Conservation (phyloP, 805 yeast species). For the Sugiyamaella chiloensis region DNA sequence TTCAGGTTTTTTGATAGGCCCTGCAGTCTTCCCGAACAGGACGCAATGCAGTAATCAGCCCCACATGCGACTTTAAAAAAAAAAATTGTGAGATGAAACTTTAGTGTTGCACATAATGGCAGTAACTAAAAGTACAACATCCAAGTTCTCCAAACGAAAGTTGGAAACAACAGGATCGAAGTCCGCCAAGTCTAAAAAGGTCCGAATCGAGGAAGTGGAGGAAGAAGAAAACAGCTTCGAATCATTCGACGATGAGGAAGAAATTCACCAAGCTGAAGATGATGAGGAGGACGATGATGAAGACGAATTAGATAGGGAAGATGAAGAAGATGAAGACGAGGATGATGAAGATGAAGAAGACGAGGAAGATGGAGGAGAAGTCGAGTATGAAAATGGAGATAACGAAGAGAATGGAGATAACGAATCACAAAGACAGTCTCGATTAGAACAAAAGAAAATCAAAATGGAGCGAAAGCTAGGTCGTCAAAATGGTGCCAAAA, state of each 20-base stretch:
- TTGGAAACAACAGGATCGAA: not conserved
- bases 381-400: conserved; percentile 31
- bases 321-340: conserved; percentile 17
- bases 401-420: conserved; percentile 34
- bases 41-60: no score
- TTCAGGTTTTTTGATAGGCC: no score
- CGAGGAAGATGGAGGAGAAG: conserved; percentile 20
- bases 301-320: conserved; percentile 12
- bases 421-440: conserved; percentile 41
- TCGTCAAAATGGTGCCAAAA: conserved; percentile 83
- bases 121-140: not conserved
- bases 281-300: conserved; percentile 16
- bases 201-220: not conserved
- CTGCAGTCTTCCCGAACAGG: no score
- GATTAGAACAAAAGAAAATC: conserved; percentile 78
- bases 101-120: not conserved
- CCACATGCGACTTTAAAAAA: no score
- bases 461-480: conserved; percentile 80
- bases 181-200: not conserved
- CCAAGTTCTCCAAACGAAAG: conserved; percentile 1
- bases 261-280: conserved; percentile 5
- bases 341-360: conserved; percentile 6
- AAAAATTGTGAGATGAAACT: not conserved
- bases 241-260: conserved; percentile 5
- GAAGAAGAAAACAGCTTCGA: not conserved